These are phyloP conservation scores for Gymnopilus dilepis DNA, from an alignment of 768 basidiomycete genomes.

Conservation along the genomic window DNA sequence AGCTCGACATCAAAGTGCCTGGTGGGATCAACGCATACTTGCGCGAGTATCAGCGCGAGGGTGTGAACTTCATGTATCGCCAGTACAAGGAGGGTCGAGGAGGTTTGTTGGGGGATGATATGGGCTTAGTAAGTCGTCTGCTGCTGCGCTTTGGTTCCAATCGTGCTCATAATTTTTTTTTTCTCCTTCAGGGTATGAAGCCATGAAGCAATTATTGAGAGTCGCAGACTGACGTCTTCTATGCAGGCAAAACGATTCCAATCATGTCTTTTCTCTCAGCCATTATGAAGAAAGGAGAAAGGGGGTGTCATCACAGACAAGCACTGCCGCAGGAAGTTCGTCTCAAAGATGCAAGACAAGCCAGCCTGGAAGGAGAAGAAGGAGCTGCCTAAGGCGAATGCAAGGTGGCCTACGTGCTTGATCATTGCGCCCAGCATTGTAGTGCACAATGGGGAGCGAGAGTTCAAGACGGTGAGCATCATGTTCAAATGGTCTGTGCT, in stretches of 20 bases:
- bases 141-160: neutral
- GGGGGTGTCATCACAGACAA: slow-evolving; percentile 69
- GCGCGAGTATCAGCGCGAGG: slow-evolving; percentile 91
- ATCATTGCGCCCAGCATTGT: slow-evolving; percentile 89
- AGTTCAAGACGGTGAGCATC: slow-evolving; percentile 72
- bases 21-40: slow-evolving; percentile 81
- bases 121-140: slow-evolving; percentile 78
- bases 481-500: neutral
- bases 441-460: slow-evolving; percentile 87
- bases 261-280: slow-evolving; percentile 89
- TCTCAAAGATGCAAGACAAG: slow-evolving; percentile 69
- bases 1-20: slow-evolving; percentile 57
- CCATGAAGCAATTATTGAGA: no score
- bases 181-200: no score
- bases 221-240: slow-evolving; percentile 10
- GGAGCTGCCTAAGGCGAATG: slow-evolving; percentile 67
- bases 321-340: slow-evolving; percentile 67
- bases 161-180: neutral
- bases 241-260: slow-evolving; percentile 90
- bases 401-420: slow-evolving; percentile 84
- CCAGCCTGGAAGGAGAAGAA: slow-evolving; percentile 56
- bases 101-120: slow-evolving; percentile 92
- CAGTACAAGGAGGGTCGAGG: slow-evolving; percentile 72
- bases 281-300: slow-evolving; percentile 85
- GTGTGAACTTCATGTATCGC: slow-evolving; percentile 80